Evolutionary conservation across 1,284 basidiomycete genomes (phyloP).

Genomic region (Moniliella sp.): DNA sequence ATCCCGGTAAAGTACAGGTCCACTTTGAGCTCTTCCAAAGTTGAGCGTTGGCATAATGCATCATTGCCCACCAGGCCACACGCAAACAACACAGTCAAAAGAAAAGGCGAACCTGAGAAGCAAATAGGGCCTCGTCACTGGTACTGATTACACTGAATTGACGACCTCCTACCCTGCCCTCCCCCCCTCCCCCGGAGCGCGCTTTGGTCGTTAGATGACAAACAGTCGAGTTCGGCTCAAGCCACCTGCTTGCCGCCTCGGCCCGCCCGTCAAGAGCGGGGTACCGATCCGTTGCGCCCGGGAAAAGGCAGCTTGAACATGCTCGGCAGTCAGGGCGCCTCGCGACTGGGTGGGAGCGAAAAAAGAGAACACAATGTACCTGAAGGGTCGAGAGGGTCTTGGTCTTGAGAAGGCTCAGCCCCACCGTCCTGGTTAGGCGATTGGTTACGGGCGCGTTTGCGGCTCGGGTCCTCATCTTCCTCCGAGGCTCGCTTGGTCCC

Average conservation of each 20-base stretch:
- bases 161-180: not conserved
- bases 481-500: not conserved
- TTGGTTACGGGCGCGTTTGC: not conserved
- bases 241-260: not conserved
- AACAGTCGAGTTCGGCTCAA: not conserved
- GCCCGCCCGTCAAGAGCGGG: conserved; percentile 9
- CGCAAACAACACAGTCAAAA: not conserved
- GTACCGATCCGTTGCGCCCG: conserved; percentile 14
- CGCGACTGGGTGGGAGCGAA: conserved; percentile 9
- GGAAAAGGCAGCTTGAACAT: conserved; percentile 26
- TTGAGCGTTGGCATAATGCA: too few species aligned
- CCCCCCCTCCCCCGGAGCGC: not conserved
- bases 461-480: not conserved
- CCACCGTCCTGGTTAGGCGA: not conserved
- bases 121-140: not conserved
- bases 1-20: too few species aligned
- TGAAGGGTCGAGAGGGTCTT: not conserved
- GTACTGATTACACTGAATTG: not conserved
- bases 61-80: not conserved
- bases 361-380: conserved; percentile 6
- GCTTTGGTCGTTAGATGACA: conserved; percentile 1
- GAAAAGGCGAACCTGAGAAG: not conserved
- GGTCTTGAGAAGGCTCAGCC: not conserved
- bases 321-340: conserved; percentile 12
- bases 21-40: too few species aligned